Base-by-base conservation (phyloP, 2,329 filamentous ascomycete genomes). In the Colletotrichum eremochloae region DNA sequence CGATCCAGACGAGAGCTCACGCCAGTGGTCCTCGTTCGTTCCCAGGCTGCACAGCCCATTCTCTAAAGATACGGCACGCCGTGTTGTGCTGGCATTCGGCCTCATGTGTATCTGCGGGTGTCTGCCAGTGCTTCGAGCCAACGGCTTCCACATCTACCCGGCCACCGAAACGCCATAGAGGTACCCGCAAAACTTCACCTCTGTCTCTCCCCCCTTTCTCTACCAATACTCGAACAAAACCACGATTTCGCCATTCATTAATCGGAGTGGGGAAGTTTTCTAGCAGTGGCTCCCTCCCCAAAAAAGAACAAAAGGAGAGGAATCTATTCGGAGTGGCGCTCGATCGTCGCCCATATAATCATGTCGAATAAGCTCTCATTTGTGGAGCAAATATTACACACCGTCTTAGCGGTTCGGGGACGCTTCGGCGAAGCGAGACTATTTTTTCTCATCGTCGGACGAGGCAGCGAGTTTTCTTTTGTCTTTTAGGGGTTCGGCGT, bases 11-110 rank as follows among this genome's bases (percentile, higher is more conserved):
- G 68, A 67, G 29, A 42, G 29, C 63, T 36, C 42, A 12, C 48
- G n/a, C 7, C 68, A 70, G 29, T 73, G 71, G 67, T 29, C 57
- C 18, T 67, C 67, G 7, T 48, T 73, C n/a, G 48, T 73, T 3
- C 71, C 67, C 5, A 65, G 68, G 31, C 65, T 63, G n/a, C 67
- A 67, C 55, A 68, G 74, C 18, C 64, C 72, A 46, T 75, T 74
- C 36, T 72, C 67, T 33, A 62, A 74, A 15, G 66, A 75, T 68
- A 79, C 77, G 64, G 79, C 77, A 62, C 76, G 77, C 63, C 76
- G 78, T 5, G 75, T 80, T 67, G 67, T 79, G 48, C 67, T 80
- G 53, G 77, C 77, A 12, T 75, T 82, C 60, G 81, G 79, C 5
- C 74, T 82, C 1, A 76, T 81, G 63, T 78, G 77, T 18, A 74